Base-by-base conservation (phyloP, 176 grass and related monocot genomes). In the Eremochloa ophiuroides region DNA sequence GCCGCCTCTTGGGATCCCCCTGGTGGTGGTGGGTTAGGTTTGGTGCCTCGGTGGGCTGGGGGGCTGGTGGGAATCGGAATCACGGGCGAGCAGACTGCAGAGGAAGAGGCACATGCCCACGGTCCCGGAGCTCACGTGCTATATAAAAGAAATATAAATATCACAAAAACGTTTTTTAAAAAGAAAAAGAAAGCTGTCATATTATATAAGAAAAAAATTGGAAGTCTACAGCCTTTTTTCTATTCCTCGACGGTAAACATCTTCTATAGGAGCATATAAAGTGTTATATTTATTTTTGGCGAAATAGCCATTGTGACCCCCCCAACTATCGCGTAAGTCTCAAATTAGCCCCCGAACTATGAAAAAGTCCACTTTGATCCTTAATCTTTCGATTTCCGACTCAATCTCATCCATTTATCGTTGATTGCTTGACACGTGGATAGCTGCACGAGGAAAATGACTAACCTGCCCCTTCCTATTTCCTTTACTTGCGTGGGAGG, bases 1-100 rank as follows among this genome's bases (percentile, higher is more conserved):
- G 60, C 46, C 40, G 50, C 62, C 62, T 76, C 50, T 34, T 75
- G 56, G 81, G 82, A 78, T 59, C 80, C 26, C 39, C 39, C 37
- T 13, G 29, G 17, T 1, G 38, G 47, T n/a, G n/a, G 46, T 38
- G 73, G 85, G 59, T 71, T 83, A 46, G 75, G 86, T 66, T 56
- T 77, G 55, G 71, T 38, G 25, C 20, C 11, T 10, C 38, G 47
- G 16, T 6, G 50, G 47, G 14, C 28, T 38, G 47, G 38, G 51
- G n/a, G 25, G 10, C 51, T 13, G 26, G 26, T 16, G 66, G 55
- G 28, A 78, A 66, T 78, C 41, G 62, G 59, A 79, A 79, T 51
- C 85, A 53, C 18, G 15, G 35, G 41, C 55, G 9, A 59, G 51
- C 51, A 56, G 53, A 58, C 53, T 11, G n/a, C 29, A 33, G 59